Evolutionary conservation across 2,329 filamentous ascomycete species (phyloP).

Genomic region (Aciculosporium take): DNA sequence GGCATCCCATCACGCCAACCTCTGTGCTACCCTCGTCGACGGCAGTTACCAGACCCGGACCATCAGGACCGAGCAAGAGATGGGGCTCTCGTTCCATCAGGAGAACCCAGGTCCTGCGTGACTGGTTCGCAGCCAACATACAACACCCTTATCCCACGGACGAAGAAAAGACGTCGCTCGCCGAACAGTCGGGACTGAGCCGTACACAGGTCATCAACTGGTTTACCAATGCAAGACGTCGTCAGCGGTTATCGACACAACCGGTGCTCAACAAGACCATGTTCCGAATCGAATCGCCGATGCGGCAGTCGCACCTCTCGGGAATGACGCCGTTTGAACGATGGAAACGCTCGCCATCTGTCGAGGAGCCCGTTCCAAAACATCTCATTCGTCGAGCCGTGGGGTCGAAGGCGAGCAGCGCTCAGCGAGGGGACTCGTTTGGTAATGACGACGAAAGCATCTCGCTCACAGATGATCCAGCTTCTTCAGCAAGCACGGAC

Average conservation of each 20-base stretch:
- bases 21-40: not conserved
- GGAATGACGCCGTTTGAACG: slow-evolving; percentile 33
- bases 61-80: slow-evolving; percentile 15
- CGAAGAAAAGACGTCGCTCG: slow-evolving; percentile 26
- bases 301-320: slow-evolving; percentile 21
- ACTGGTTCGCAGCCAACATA: slow-evolving; percentile 31
- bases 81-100: slow-evolving; percentile 27
- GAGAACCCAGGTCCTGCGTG: slow-evolving; percentile 29
- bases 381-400: slow-evolving; percentile 23
- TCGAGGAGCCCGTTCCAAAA: slow-evolving; percentile 27
- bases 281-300: slow-evolving; percentile 27
- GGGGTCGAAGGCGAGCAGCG: not conserved
- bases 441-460: not conserved
- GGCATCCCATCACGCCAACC: not conserved
- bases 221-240: slow-evolving; percentile 36
- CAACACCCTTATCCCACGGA: slow-evolving; percentile 34
- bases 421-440: not conserved
- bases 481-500: slow-evolving; percentile 18
- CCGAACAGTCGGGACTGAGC: slow-evolving; percentile 29
- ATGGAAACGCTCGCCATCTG: slow-evolving; percentile 26
- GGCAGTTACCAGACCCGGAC: slow-evolving; percentile 4
- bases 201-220: slow-evolving; percentile 32
- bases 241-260: slow-evolving; percentile 24
- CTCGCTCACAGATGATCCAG: slow-evolving; percentile 13
- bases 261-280: slow-evolving; percentile 14